Conservation (phyloP, 352 stramenopile genomes). For the Globisporangium acanthophoron region DNA sequence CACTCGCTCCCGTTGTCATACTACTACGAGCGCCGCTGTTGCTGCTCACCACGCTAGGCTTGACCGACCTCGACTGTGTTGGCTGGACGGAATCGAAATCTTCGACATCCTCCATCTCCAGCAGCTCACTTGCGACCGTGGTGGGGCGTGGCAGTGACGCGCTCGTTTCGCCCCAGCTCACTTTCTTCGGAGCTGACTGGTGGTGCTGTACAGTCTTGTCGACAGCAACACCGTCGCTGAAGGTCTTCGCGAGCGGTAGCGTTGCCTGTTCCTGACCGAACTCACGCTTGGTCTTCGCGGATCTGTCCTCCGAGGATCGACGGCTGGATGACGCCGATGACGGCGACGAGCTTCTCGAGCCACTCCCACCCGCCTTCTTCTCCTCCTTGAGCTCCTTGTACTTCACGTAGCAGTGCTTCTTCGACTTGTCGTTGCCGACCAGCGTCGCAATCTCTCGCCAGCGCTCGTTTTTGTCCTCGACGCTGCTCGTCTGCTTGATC, state of each 20-base stretch:
- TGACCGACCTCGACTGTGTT: neutral
- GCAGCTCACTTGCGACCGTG: slow-evolving; percentile 2
- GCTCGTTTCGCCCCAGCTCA: neutral
- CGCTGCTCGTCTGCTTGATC: slow-evolving; percentile 56
- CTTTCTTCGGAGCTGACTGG: neutral
- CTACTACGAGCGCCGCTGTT: neutral
- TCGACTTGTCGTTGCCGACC: slow-evolving; percentile 57
- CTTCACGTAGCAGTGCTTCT: slow-evolving; percentile 82
- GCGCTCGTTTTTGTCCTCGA: slow-evolving; percentile 67
- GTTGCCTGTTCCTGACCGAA: neutral
- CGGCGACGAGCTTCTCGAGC: slow-evolving; percentile 14
- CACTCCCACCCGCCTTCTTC: slow-evolving; percentile 15
- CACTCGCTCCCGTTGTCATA: neutral
- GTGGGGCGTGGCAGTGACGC: neutral
- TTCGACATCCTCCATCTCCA: slow-evolving; percentile 18
- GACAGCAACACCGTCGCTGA: slow-evolving; percentile 21
- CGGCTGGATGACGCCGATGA: slow-evolving; percentile 11
- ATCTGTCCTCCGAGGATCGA: slow-evolving; percentile 10
- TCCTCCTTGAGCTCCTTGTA: slow-evolving; percentile 81
- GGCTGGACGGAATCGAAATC: slow-evolving; percentile 6
- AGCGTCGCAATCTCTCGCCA: slow-evolving; percentile 64
- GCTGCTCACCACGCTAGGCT: neutral
- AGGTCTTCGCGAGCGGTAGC: slow-evolving; percentile 12
- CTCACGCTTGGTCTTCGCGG: neutral
- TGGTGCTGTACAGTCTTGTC: neutral